A percentile compares a stretch with the other conserved stretches of the same genome.
Conservation (phyloP, 2,329 filamentous ascomycete species). For the Aspergillus sp. region DNA sequence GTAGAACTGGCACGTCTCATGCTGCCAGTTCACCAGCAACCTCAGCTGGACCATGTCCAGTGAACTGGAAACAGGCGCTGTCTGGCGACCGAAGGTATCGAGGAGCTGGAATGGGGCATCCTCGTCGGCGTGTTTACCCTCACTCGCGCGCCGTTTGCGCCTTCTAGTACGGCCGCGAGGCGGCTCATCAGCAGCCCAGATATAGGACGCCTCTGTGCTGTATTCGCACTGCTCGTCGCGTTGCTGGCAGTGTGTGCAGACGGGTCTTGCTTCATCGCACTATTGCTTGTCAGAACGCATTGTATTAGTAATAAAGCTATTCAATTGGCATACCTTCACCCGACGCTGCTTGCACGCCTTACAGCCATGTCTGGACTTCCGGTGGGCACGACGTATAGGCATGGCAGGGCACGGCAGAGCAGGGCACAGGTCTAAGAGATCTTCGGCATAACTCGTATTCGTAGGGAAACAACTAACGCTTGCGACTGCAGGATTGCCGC, state of each 20-base stretch:
- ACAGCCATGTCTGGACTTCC: constrained; percentile 26
- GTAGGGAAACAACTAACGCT: too few relatives aligned
- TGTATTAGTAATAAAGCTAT: not conserved
- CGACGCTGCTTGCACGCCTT: constrained; percentile 23
- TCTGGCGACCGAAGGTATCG: not conserved
- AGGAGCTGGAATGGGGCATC: not conserved
- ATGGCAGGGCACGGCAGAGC: constrained; percentile 1
- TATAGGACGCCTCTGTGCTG: constrained; percentile 11
- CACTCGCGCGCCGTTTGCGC: not conserved
- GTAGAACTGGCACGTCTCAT: constrained; percentile 19
- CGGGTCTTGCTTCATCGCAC: constrained; percentile 25
- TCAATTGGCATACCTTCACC: constrained; percentile 20
- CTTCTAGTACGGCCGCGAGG: not conserved
- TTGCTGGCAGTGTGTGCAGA: constrained; percentile 19
- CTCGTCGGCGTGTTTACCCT: not conserved
- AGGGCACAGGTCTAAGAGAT: not conserved
- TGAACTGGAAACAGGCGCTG: not conserved
- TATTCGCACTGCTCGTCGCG: constrained; percentile 22
- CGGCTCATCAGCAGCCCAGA: constrained; percentile 14
- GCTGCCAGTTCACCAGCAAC: constrained; percentile 22
- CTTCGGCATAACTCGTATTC: not conserved
- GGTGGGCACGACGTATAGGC: constrained; percentile 20
- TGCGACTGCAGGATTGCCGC: too few relatives aligned
- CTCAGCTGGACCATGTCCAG: constrained; percentile 21
- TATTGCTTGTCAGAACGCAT: not conserved